Evolutionary conservation across 2,329 filamentous ascomycete genomes (phyloP), one percentile per base, ranked within the genome.

Genomic region (Colletotrichum scovillei): DNA sequence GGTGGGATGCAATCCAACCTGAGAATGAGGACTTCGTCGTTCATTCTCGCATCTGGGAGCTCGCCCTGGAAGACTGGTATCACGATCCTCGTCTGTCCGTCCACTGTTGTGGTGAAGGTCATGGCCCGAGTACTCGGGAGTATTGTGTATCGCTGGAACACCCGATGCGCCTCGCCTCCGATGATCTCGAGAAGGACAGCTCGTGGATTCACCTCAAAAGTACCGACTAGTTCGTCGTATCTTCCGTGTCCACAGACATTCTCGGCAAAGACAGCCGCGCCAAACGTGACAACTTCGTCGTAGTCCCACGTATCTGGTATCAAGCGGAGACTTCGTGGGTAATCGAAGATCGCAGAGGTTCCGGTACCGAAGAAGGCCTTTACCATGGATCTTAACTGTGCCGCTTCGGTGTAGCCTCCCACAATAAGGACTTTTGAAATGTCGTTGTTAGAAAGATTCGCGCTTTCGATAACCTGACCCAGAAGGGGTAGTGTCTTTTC

Each of bases 11-110:
- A 65, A 22, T 55, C 22, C 30, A 65, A 24, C 22, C 8, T 55
- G 16, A 65, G 63, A 9, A 11, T 14, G 16, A 28, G 30, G 22
- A 42, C 49, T 30, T 38, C 30, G 11, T 65, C 63, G 30, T 56
- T 56, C 22, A 22, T 65, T 32, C 49, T 56, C 2, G 22, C 32
- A 1, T 65, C 49, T 19, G 49, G 30, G 14, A 65, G 5, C 32
- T 65, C 63, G 30, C 63, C 63, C 14, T 65, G 63, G 24, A 55
- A 65, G 16, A 65, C 49, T 11, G 63, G 28, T 22, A 65, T 8
- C 22, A 65, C 9, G 28, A 55, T 22, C 22, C 14, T n/a, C 14
- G 30, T n/a, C 32, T 65, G 49, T n/a, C 32, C 46, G 49, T 65
- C 30, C 4, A 16, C 24, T 3, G 63, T 42, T 4, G 63, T 65